Evolutionary conservation across 2,329 filamentous ascomycete genomes (phyloP).

Genomic region (Xylaria sp.): DNA sequence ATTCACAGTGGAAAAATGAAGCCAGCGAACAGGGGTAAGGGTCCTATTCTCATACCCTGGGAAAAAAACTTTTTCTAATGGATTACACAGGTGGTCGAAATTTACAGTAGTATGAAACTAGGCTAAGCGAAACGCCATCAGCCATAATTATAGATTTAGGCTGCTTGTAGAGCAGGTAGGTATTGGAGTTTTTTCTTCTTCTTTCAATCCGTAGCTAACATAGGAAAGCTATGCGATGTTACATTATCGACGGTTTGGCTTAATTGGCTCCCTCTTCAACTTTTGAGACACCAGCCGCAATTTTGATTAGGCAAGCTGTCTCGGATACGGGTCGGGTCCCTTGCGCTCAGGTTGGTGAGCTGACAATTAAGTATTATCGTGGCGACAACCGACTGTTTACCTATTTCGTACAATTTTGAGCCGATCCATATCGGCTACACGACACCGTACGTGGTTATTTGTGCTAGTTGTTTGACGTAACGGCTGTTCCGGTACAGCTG

Average conservation of each 20-base stretch:
- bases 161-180: neutral
- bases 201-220: neutral
- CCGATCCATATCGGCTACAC: neutral
- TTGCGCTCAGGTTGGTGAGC: neutral
- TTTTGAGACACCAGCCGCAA: neutral
- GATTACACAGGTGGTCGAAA: slow-evolving; percentile 19
- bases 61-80: slow-evolving; percentile 25
- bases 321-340: slow-evolving; percentile 11
- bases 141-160: neutral
- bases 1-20: neutral
- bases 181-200: neutral
- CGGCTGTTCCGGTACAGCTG: slow-evolving; percentile 34
- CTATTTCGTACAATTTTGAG: neutral
- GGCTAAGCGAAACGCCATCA: neutral
- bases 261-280: slow-evolving; percentile 4
- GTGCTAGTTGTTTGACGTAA: slow-evolving; percentile 11
- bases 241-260: neutral
- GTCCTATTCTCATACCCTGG: neutral
- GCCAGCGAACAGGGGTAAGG: slow-evolving; percentile 15
- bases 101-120: slow-evolving; percentile 17
- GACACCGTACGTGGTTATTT: slow-evolving; percentile 15
- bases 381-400: neutral
- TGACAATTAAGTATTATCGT: slow-evolving; percentile 14
- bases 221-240: neutral
- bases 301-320: slow-evolving; percentile 3